Conservation (phyloP, 129 eudicot species). For the Smallanthus sonchifolius region DNA sequence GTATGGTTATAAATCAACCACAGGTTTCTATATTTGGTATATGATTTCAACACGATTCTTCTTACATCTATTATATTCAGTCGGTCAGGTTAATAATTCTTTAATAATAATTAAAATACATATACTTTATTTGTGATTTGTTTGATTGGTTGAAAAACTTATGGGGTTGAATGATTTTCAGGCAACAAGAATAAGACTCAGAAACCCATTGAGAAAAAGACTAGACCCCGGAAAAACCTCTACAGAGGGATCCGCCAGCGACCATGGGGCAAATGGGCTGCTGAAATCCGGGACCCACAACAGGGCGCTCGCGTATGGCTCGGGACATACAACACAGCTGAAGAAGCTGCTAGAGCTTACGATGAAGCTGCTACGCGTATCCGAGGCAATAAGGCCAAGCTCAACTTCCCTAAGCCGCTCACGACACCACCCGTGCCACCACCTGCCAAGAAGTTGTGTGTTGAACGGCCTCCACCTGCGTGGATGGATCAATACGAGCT, state of each 20-base stretch:
- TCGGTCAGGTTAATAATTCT: not conserved
- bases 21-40: not conserved
- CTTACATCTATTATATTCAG: not conserved
- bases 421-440: constrained; percentile 8
- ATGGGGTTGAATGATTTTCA: not conserved
- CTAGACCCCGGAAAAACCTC: constrained; percentile 46
- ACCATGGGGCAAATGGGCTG: constrained; percentile 99
- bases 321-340: constrained; percentile 74
- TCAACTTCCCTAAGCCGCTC: constrained; percentile 50
- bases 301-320: constrained; percentile 88
- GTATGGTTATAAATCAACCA: not conserved
- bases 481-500: constrained; percentile 1
- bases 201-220: constrained; percentile 2
- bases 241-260: constrained; percentile 89
- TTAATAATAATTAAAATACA: not conserved
- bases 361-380: constrained; percentile 76
- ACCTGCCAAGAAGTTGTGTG: constrained; percentile 12
- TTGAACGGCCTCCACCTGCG: not conserved
- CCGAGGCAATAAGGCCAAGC: constrained; percentile 85
- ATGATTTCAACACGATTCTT: not conserved
- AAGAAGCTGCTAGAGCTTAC: constrained; percentile 81
- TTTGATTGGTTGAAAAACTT: not conserved
- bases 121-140: not conserved
- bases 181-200: constrained; percentile 9
- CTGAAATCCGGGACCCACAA: constrained; percentile 85